Evolutionary conservation across 345 rosid species (phyloP), one percentile per base, ranked within the genome.

Genomic region (Orychophragmus violaceus): DNA sequence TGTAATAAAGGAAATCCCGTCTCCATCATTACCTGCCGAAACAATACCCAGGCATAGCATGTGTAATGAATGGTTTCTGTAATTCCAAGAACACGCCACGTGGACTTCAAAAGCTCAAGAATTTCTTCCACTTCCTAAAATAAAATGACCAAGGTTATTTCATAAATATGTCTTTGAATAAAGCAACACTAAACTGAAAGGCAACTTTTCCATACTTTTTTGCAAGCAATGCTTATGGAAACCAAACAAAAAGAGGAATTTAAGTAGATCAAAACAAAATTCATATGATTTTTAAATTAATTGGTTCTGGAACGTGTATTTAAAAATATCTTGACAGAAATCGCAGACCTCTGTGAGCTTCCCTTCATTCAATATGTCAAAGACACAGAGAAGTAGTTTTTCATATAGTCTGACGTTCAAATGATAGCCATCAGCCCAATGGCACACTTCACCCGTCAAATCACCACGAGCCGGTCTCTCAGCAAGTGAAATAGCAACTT

Each of bases 341-440:
- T 49, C 41, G 78, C 90, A 35, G 52, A 93, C 99, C 92, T 87
- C 87, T 46, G 95, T 84, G 76, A 94, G 85, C 83, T 90, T 94
- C 79, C 97, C 97, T 75, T 90, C 99, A 70, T 94, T 95, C 80
- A 94, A 77, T 46, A 87, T 81, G 82, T 88, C 93, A 76, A 94
- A 90, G 78, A 94, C 88, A 62, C 99, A 82, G 75, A 83, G 86
- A 60, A 94, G 97, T 69, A 94, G 80, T 74, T 90, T 94, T 77
- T 90, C 95, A 44, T 90, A 94, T 27, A 94, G 80, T 74, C 86
- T 90, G 69, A 88, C 85, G 74, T 94, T 94, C 66, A 94, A 79
- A 81, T 85, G 96, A 76, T 90, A 90, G 28, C 97, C 96, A 87
- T 94, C 99, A 44, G 95, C 96, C 99, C 97, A 90, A 66, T 94